Evolutionary conservation across 257 asterid genomes (phyloP).

Genomic region (Agastache rugosa): DNA sequence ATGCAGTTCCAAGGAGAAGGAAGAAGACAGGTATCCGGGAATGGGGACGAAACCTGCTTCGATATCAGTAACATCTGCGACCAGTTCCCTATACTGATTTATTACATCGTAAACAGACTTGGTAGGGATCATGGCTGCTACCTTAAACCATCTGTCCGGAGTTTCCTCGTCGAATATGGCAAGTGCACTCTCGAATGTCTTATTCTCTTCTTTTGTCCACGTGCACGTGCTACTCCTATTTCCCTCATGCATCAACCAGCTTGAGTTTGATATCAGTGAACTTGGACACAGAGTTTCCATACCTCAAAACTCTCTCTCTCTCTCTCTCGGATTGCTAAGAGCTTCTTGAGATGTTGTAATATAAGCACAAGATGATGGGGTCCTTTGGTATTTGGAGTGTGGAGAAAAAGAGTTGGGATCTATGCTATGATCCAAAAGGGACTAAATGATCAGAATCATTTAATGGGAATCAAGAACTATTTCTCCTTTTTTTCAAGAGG

Average conservation of each 20-base stretch:
- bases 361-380: slow-evolving; percentile 16
- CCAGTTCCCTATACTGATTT: slow-evolving; percentile 65
- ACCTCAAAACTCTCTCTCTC: slow-evolving; percentile 6
- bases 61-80: slow-evolving; percentile 70
- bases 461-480: slow-evolving; percentile 52
- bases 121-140: slow-evolving; percentile 74
- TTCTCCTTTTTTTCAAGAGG: slow-evolving; percentile 30
- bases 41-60: slow-evolving; percentile 77
- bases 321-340: neutral
- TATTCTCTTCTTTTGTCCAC: slow-evolving; percentile 88
- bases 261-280: slow-evolving; percentile 37
- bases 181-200: slow-evolving; percentile 74
- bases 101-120: slow-evolving; percentile 78
- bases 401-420: slow-evolving; percentile 23
- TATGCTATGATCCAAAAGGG: slow-evolving; percentile 41
- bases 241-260: slow-evolving; percentile 44
- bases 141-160: slow-evolving; percentile 72
- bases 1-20: slow-evolving; percentile 50
- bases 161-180: slow-evolving; percentile 68
- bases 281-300: slow-evolving; percentile 60
- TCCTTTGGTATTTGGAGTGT: slow-evolving; percentile 9
- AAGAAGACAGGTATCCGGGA: slow-evolving; percentile 58
- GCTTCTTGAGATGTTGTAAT: neutral
- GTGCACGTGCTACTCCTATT: slow-evolving; percentile 16
- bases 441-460: slow-evolving; percentile 39